A percentile compares a stretch with the other conserved stretches of the same genome.
These are phyloP conservation scores for Xylaria palmicola DNA, from an alignment of 495 filamentous ascomycete genomes.

Conservation along the genomic window DNA sequence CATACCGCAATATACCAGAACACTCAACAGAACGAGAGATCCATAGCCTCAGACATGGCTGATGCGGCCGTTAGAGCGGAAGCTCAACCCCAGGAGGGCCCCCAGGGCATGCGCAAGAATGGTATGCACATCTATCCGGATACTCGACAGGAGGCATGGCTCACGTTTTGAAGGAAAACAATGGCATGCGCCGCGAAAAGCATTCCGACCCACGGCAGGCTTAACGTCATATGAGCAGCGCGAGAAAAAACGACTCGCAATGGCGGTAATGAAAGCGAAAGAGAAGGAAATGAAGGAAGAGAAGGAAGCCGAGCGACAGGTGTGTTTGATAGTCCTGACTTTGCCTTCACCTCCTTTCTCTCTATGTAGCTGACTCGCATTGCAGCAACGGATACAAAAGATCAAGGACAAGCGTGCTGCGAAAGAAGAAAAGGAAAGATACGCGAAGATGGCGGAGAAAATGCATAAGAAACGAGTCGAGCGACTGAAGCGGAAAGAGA, in stretches of 20 bases:
- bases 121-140: constrained; percentile 39
- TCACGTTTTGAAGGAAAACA: constrained; percentile 71
- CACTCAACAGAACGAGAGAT: too few relatives aligned
- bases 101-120: constrained; percentile 63
- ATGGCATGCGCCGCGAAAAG: constrained; percentile 79
- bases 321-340: constrained; percentile 34
- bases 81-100: constrained; percentile 24
- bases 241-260: constrained; percentile 58
- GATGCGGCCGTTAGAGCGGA: background rate
- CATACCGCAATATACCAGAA: background rate
- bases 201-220: constrained; percentile 82
- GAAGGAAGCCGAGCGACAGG: constrained; percentile 84
- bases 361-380: constrained; percentile 7
- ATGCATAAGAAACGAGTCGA: constrained; percentile 97
- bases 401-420: constrained; percentile 80
- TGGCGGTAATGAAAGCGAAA: constrained; percentile 75
- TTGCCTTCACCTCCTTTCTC: background rate
- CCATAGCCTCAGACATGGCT: constrained; percentile 19
- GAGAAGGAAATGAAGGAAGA: constrained; percentile 96
- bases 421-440: constrained; percentile 92
- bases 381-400: constrained; percentile 68
- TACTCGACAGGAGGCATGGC: constrained; percentile 6
- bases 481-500: constrained; percentile 88
- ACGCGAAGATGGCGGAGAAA: constrained; percentile 92
- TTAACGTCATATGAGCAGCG: constrained; percentile 77